phyloP scores from a whole-genome alignment of 768 basidiomycete species.

The Termitomyces sp. region DNA sequence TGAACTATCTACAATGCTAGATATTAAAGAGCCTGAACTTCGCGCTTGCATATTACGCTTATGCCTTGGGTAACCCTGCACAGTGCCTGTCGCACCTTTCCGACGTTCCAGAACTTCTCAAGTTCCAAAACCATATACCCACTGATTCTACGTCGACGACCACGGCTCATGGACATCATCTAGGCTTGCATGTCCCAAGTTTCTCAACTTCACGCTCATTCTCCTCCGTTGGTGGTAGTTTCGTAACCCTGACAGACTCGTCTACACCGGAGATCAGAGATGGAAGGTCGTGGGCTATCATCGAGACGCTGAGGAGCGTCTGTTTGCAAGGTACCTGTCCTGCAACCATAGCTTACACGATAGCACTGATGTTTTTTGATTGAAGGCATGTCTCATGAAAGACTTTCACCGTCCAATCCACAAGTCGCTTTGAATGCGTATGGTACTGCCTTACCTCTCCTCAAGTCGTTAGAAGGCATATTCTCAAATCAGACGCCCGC shows the following conservation, averaged over 20 bases:
- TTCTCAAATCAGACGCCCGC: slow-evolving; percentile 18
- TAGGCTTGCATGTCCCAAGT: slow-evolving; percentile 28
- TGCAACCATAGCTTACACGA: neutral
- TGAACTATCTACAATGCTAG: slow-evolving; percentile 1
- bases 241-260: slow-evolving; percentile 34
- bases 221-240: slow-evolving; percentile 47
- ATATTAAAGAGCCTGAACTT: slow-evolving; percentile 55
- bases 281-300: slow-evolving; percentile 66
- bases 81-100: slow-evolving; percentile 58
- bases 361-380: neutral
- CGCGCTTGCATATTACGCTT: slow-evolving; percentile 74
- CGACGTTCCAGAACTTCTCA: slow-evolving; percentile 48
- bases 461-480: slow-evolving; percentile 28
- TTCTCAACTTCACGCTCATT: slow-evolving; percentile 33
- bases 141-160: slow-evolving; percentile 26
- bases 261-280: slow-evolving; percentile 55
- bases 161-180: slow-evolving; percentile 4
- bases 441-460: slow-evolving; percentile 45
- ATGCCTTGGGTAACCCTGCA: slow-evolving; percentile 62
- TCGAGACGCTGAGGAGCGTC: slow-evolving; percentile 68
- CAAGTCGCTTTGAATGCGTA: slow-evolving; percentile 55
- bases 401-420: slow-evolving; percentile 41
- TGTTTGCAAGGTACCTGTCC: slow-evolving; percentile 66
- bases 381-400: slow-evolving; percentile 75
- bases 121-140: slow-evolving; percentile 51